These are phyloP conservation scores for Suillus subaureus DNA, from an alignment of 768 basidiomycete genomes.

Conservation along the genomic window DNA sequence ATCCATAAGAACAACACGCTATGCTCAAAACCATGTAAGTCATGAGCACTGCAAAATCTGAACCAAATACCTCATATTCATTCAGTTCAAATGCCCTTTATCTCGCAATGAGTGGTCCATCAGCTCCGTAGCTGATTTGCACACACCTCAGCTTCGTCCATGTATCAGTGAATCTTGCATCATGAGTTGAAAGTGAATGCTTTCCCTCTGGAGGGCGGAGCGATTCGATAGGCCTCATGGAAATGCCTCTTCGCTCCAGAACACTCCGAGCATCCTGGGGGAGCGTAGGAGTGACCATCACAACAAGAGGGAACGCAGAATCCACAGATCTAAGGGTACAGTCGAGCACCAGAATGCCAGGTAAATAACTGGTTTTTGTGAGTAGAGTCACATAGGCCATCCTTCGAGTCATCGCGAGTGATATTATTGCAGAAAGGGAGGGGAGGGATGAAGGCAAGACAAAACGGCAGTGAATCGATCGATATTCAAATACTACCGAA, in stretches of 20 bases:
- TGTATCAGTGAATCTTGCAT: constrained; percentile 59
- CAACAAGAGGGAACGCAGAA: constrained; percentile 75
- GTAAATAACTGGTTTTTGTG: constrained; percentile 62
- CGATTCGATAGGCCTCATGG: constrained; percentile 57
- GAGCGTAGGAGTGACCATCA: constrained; percentile 69
- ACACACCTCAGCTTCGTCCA: constrained; percentile 62
- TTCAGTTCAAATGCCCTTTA: constrained; percentile 59
- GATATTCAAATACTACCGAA: neutral
- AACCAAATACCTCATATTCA: constrained; percentile 60
- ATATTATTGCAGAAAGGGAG: neutral
- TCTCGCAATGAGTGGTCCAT: constrained; percentile 24
- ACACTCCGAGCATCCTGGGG: constrained; percentile 50
- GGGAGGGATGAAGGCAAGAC: neutral
- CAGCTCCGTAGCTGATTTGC: constrained; percentile 7
- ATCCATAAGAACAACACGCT: constrained; percentile 84
- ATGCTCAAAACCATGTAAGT: constrained; percentile 9
- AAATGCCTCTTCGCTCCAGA: constrained; percentile 56
- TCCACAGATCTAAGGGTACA: constrained; percentile 51
- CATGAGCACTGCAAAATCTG: neutral
- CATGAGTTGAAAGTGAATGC: constrained; percentile 36
- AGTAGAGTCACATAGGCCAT: constrained; percentile 79
- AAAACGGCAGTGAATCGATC: neutral
- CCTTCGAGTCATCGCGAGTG: constrained; percentile 34
- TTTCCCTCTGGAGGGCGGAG: constrained; percentile 52
- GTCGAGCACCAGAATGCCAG: constrained; percentile 58